Percentiles rank a stretch among this genome's conserved stretches.
phyloP scores from a whole-genome alignment of 305 asterid species.

The Fraxinus sp. region DNA sequence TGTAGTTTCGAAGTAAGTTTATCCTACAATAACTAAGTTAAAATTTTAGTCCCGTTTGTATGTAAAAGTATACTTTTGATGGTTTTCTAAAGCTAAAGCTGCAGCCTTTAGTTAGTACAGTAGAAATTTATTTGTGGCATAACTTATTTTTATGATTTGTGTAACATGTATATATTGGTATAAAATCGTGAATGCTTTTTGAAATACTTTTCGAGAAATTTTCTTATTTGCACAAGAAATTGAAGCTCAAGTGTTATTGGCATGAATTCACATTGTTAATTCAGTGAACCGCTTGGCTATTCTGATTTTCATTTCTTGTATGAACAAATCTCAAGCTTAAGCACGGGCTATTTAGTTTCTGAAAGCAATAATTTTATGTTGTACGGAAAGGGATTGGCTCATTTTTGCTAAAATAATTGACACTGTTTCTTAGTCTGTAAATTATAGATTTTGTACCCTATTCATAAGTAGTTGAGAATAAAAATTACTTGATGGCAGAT shows the following conservation, averaged over 20 bases:
- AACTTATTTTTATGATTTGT: background rate
- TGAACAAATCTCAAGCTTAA: background rate
- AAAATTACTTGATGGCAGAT: constrained; percentile 23
- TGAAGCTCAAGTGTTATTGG: background rate
- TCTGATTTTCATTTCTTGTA: background rate
- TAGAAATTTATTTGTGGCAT: background rate
- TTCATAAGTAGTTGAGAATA: background rate
- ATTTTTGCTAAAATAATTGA: constrained; percentile 2
- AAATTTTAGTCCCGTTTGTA: background rate
- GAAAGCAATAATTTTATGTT: background rate
- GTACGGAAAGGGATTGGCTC: background rate
- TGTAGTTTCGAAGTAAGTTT: background rate
- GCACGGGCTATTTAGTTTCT: background rate
- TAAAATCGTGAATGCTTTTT: background rate
- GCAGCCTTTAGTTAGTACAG: background rate
- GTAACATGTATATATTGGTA: background rate
- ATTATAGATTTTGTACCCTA: background rate
- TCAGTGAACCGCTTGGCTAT: background rate
- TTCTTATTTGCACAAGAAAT: background rate
- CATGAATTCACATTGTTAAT: background rate
- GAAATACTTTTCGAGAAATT: background rate
- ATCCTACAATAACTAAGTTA: background rate
- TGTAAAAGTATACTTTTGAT: background rate
- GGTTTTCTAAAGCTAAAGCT: background rate
- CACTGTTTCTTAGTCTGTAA: background rate